Conservation (phyloP, 805 yeast genomes). For the Wickerhamomyces queroliae region DNA sequence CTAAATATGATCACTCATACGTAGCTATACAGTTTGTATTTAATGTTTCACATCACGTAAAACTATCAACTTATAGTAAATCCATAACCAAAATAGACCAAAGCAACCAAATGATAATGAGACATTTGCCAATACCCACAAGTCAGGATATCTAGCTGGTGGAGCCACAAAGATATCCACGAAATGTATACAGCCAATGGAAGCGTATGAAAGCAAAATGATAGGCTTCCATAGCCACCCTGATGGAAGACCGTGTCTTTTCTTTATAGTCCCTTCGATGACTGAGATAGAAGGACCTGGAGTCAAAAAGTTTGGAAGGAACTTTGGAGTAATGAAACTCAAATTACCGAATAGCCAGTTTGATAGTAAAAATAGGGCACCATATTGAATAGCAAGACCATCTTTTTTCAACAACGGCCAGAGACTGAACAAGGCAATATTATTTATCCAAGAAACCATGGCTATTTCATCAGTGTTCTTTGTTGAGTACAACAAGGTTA, state of each 20-base stretch:
- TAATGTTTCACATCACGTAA: not conserved
- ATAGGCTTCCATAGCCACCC: conserved; percentile 42
- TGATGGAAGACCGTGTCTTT: conserved; percentile 42
- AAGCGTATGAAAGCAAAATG: conserved; percentile 47
- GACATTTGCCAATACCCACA: conserved; percentile 79
- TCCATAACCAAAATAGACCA: conserved; percentile 77
- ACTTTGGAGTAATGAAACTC: conserved; percentile 43
- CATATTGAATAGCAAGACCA: conserved; percentile 66
- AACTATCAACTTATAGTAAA: conserved; percentile 41
- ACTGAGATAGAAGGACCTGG: conserved; percentile 39
- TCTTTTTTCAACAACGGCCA: conserved; percentile 85
- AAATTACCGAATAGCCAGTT: conserved; percentile 77
- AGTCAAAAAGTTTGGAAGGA: conserved; percentile 33
- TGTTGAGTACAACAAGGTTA: conserved; percentile 53
- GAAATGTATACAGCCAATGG: conserved; percentile 44
- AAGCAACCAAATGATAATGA: conserved; percentile 74
- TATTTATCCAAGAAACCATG: conserved; percentile 81
- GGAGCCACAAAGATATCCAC: conserved; percentile 47
- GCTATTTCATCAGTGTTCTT: conserved; percentile 58
- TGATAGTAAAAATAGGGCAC: conserved; percentile 51
- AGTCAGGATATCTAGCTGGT: conserved; percentile 66
- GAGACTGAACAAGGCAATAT: conserved; percentile 77
- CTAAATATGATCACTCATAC: too few species aligned
- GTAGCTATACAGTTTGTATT: too few species aligned
- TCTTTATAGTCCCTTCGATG: conserved; percentile 25